Base-by-base conservation (phyloP, 1,139 yeast species). In the Scheffersomyces illinoinensis region DNA sequence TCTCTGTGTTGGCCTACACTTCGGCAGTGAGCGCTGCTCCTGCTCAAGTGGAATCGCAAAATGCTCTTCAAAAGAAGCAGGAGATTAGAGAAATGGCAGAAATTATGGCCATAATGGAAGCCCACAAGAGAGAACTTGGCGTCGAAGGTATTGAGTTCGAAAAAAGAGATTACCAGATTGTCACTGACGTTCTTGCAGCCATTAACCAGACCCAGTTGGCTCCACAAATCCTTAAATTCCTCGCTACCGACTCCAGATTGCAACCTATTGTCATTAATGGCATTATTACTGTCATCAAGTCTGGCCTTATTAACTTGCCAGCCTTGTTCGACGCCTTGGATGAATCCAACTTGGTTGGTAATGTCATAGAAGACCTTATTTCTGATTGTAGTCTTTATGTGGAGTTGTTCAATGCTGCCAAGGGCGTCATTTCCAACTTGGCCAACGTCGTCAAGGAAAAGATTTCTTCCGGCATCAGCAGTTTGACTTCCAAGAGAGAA, bases 301-400 rank as follows among this genome's bases (percentile, higher is more conserved):
- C 77, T 53, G 80, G 79, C 53, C 58, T 70, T 21, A 66, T 77
- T 58, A 70, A 76, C 62, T 70, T 75, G 66, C 69, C 75, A 49
- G 63, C 78, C 17, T 67, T 80, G 57, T 76, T 80, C 64, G 62
- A 71, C 53, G 80, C 79, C 43, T 76, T 79, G 66, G 81, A 76
- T 61, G 69, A 76, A 61, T 76, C 82, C 24, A 75, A 75, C 56
- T 76, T 80, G 64, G 71, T 79, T 50, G 74, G 71, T 20, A 70
- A 71, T 23, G 80, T 78, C 39, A 65, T 78, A 52, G 72, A 76
- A 60, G 78, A 78, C 55, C 75, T 79, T 59, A 77, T 80, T 62
- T 66, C 76, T 57, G 82, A 79, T 66, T 80, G 84, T 72, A 60
- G 70, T 19, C 75, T 79, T 56, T 80, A 79, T 63, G 81, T 71